These are phyloP conservation scores for Botrytis hyacinthi DNA, from an alignment of 2,329 filamentous ascomycete species.

Conservation along the genomic window DNA sequence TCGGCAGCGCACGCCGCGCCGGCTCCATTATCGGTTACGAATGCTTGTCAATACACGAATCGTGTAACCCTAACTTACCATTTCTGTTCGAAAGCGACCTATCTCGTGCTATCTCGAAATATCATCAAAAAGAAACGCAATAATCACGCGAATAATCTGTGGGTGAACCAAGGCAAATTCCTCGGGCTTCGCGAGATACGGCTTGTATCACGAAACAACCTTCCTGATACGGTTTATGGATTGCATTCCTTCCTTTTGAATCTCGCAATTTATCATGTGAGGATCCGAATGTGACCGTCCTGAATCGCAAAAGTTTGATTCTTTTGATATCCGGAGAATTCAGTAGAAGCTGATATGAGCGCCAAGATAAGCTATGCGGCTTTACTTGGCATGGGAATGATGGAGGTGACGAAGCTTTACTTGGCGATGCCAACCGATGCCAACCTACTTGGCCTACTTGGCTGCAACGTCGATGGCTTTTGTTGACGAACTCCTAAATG, in stretches of 20 bases:
- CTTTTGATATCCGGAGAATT: background rate
- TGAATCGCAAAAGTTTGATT: background rate
- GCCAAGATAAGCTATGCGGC: background rate
- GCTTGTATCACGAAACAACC: background rate
- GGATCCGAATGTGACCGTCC: constrained; percentile 1
- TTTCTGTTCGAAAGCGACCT: background rate
- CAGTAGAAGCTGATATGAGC: background rate
- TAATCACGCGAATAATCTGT: background rate
- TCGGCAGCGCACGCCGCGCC: constrained; percentile 15
- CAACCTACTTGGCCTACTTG: constrained; percentile 10
- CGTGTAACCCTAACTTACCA: background rate
- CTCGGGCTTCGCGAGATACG: background rate
- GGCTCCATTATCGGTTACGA: constrained; percentile 11
- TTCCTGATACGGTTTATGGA: constrained; percentile 11
- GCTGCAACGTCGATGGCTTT: background rate
- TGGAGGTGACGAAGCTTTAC: background rate
- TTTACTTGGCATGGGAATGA: background rate
- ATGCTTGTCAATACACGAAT: background rate
- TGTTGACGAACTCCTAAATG: background rate
- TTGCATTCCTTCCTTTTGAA: background rate
- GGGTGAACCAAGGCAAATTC: background rate
- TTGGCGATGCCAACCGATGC: constrained; percentile 16
- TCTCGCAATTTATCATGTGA: background rate
- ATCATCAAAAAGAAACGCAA: constrained; percentile 1
- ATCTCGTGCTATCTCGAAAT: constrained; percentile 9